A percentile compares a stretch with the other conserved stretches of the same genome.
These are phyloP conservation scores for Phytopythium mirpurense DNA, from an alignment of 352 stramenopile species.

Conservation along the genomic window DNA sequence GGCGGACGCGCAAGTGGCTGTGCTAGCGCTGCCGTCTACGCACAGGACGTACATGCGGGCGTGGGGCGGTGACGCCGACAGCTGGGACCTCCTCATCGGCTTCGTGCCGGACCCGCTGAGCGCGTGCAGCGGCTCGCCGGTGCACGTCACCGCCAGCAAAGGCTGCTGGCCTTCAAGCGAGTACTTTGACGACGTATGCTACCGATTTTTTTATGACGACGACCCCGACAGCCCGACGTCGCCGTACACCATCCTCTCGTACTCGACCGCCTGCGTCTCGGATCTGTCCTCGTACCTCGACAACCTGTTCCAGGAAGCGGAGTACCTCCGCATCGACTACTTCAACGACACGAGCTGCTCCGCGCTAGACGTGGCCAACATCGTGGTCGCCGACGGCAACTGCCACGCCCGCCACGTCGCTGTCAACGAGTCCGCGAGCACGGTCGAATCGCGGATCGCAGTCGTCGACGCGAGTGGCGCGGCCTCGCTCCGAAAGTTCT, in stretches of 20 bases:
- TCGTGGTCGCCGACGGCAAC: neutral
- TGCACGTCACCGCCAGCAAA: neutral
- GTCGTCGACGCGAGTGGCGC: neutral
- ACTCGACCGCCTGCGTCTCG: neutral
- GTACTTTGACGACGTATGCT: slow-evolving; percentile 3
- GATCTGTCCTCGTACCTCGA: slow-evolving; percentile 2
- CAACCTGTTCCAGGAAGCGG: neutral
- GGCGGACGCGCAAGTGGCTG: neutral
- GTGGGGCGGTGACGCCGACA: slow-evolving; percentile 3
- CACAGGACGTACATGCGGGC: neutral
- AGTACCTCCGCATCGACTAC: slow-evolving; percentile 4
- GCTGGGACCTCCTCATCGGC: slow-evolving; percentile 4
- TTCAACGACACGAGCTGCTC: slow-evolving; percentile 1
- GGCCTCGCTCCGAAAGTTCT: neutral
- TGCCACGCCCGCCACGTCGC: neutral
- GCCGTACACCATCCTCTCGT: neutral
- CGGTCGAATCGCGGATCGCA: neutral
- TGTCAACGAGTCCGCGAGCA: neutral
- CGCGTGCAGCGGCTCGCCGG: neutral
- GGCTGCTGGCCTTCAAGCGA: neutral
- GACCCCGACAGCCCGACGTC: neutral
- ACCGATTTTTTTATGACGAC: neutral
- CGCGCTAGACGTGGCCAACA: neutral
- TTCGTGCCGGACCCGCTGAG: neutral
- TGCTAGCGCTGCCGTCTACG: neutral